Conservation (phyloP, 73 alveolate species). For the Paramecium primaurelia region DNA sequence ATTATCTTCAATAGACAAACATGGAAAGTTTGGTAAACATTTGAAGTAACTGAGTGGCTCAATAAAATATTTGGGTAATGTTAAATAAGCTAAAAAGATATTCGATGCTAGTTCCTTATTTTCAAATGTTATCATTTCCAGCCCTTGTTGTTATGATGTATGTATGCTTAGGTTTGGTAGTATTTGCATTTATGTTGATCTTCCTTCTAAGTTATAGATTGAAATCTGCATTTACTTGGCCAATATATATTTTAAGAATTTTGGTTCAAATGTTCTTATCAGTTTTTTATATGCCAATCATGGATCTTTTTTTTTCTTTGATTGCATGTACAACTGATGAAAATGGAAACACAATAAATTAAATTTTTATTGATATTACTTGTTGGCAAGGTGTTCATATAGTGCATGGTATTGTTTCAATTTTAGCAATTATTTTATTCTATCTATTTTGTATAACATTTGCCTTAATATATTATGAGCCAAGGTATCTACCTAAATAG, state of each 20-base stretch:
- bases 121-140: neutral
- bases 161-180: neutral
- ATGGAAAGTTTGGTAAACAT: neutral
- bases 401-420: conserved; percentile 24
- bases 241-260: neutral
- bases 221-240: neutral
- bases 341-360: neutral
- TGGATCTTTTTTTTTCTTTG: neutral
- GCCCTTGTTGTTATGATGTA: conserved; percentile 8
- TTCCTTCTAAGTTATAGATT: neutral
- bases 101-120: neutral
- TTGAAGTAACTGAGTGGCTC: neutral
- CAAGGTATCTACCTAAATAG: neutral
- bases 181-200: neutral
- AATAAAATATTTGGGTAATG: conserved; percentile 21
- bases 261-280: neutral
- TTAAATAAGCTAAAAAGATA: neutral
- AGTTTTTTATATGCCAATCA: neutral
- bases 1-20: neutral
- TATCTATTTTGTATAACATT: neutral
- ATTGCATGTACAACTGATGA: neutral
- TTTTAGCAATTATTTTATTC: neutral
- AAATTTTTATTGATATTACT: neutral
- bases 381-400: neutral
- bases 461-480: neutral